Evolutionary conservation across 768 basidiomycete species (phyloP).

Genomic region (Boletus edulis): DNA sequence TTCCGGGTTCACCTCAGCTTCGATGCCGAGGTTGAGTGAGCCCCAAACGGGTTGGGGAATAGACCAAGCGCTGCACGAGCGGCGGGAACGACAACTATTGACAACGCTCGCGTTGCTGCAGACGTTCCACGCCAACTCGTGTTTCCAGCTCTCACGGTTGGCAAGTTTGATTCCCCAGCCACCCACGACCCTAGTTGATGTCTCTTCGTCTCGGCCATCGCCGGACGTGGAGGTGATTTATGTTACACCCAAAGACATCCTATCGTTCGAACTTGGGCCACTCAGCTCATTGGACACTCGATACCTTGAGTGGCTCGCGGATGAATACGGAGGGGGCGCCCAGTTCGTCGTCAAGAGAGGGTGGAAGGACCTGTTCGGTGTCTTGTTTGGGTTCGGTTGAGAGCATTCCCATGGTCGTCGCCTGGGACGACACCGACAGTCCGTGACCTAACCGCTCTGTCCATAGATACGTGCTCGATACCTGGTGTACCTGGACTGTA

Average conservation of each 20-base stretch:
- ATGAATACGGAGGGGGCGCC: slow-evolving; percentile 55
- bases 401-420: no score
- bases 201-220: not conserved
- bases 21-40: slow-evolving; percentile 30
- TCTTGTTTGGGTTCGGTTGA: slow-evolving; percentile 43
- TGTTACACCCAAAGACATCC: slow-evolving; percentile 60
- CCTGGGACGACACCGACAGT: no score
- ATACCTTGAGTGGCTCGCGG: slow-evolving; percentile 76
- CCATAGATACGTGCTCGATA: slow-evolving; percentile 1
- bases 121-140: slow-evolving; percentile 65
- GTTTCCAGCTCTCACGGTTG: slow-evolving; percentile 52
- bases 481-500: not conserved
- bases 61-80: slow-evolving; percentile 20
- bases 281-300: slow-evolving; percentile 67
- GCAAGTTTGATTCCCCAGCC: slow-evolving; percentile 25
- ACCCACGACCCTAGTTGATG: not conserved
- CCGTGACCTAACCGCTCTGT: no score
- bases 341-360: slow-evolving; percentile 40
- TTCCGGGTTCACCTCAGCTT: slow-evolving; percentile 17
- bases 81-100: slow-evolving; percentile 35
- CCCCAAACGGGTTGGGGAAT: slow-evolving; percentile 3
- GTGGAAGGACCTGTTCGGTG: slow-evolving; percentile 46
- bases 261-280: slow-evolving; percentile 71
- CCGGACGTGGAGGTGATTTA: slow-evolving; percentile 34
- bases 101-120: slow-evolving; percentile 62